Base-by-base conservation (phyloP, 768 basidiomycete genomes). In the Crucibulum laeve region DNA sequence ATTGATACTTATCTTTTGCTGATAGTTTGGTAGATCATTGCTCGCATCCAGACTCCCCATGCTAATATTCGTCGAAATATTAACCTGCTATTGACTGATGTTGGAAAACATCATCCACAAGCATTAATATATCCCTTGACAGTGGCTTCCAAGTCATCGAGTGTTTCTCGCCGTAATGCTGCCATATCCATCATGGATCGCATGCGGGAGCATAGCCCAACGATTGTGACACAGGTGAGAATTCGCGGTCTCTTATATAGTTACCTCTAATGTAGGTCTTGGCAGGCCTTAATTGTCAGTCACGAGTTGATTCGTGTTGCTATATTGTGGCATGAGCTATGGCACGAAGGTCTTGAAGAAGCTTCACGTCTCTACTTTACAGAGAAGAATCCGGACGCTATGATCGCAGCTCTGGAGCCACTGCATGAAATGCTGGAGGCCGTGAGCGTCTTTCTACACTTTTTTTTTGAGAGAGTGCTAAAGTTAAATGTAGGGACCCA, bases 301-400 rank as follows among this genome's bases (percentile, higher is more conserved):
- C 83, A 88, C 23, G 96, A 99, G 60, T 76, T 99, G 26, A 97
- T 98, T 46, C 85, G 96, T 15, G 91, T 98, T 5, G 95, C 96
- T 5, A 98, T 99, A 47, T 70, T 99, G 8, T 99, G 96, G 96
- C 94, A 98, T 53, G 96, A 99, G 61, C 71, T 93, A 50, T 99
- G 96, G 96, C 93, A 97, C 54, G 96, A 99, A 67, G 93, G 91
- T 14, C 71, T 99, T 17, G 96, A 99, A 66, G 96, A 99, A 63
- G 96, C 96, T 4, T 96, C 94, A 5, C 79, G 96, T 32, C 67
- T 92, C 36, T 99, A 93, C 69, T 99, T 94, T 73, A 93, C 91
- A 7, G 96, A 98, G 53, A 88, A 91, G 56, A 96, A 99, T 61
- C 86, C 95, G 1, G 88, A 91, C 46, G 96, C 89, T 4, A 99